Evolutionary conservation across 345 rosid genomes (phyloP), one percentile per base, ranked within the genome.

Genomic region (Syzygium grande): DNA sequence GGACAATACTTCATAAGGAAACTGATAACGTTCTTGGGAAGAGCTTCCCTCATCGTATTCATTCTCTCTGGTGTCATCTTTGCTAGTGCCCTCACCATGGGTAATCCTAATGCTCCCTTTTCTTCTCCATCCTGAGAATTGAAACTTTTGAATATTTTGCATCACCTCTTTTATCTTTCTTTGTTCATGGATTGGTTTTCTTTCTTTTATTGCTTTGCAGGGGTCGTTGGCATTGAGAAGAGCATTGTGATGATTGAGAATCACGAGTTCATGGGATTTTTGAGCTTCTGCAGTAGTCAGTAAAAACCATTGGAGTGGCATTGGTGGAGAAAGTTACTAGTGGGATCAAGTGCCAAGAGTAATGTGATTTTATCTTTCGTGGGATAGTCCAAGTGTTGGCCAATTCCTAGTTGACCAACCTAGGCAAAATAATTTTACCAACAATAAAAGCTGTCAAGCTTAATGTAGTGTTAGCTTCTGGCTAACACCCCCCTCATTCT

Each of bases 51-150:
- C 53, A 91, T 91, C n/a, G 91, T 93, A 2, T 93, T 93, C 88
- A 90, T 93, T 86, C 93, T 93, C 52, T 93, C 94, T 14, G 92
- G 92, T 30, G 94, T 91, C 87, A 93, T 93, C 53, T 91, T 91
- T 86, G 93, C 92, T 8, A 93, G 94, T 86, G 94, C 94, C 46
- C 34, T 93, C 77, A 93, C 94, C 23, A 90, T 92, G 94, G 94
- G 94, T 92, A 92, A 84, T 51, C 46, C 34, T 19, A 30, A 15
- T 11, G 5, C 43, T 21, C 15, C 79, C 84, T 29, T 29, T n/a
- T 49, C 54, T 49, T 79, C 43, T 84, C 73, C 1, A 43, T 53
- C 25, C 77, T 56, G 56, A 21, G 46, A 56, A 55, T 55, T 68
- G 27, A 29, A 51, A 52, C 85, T 27, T 84, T 23, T 15, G 13